Conservation (phyloP, 139 green algal species). For the Tetradesmus obliquus region DNA sequence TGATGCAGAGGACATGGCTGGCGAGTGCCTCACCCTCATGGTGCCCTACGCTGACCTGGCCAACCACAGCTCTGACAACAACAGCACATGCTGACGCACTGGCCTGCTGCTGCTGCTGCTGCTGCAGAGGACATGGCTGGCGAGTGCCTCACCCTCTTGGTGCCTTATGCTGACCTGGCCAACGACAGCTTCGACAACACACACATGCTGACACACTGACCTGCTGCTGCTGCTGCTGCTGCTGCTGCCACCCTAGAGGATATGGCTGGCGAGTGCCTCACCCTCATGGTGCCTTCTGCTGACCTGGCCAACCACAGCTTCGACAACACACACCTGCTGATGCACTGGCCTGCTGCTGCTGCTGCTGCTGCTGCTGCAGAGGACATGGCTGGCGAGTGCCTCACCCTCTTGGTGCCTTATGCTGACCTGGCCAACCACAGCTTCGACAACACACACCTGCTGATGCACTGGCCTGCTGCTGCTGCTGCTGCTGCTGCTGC, state of each 20-base stretch:
- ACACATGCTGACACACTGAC: no score
- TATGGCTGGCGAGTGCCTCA: conserved; percentile 53
- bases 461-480: no score
- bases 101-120: no score
- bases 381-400: conserved; percentile 46
- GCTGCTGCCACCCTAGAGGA: conserved; percentile 10
- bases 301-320: conserved; percentile 63
- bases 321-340: conserved; percentile 28
- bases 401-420: conserved; percentile 65
- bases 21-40: conserved; percentile 59
- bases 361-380: conserved; percentile 44
- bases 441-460: conserved; percentile 42
- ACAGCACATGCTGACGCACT: no score
- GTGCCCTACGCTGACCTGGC: conserved; percentile 63
- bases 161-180: conserved; percentile 62
- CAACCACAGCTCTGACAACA: conserved; percentile 54
- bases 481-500: no score
- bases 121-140: conserved; percentile 47
- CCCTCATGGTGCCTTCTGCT: conserved; percentile 62
- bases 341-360: no score
- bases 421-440: conserved; percentile 63
- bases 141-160: conserved; percentile 59
- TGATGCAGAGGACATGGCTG: conserved; percentile 43
- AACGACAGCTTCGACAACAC: conserved; percentile 54
- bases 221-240: not conserved